phyloP scores from a whole-genome alignment of 257 asterid species.

The Rehmannia glutinosa region DNA sequence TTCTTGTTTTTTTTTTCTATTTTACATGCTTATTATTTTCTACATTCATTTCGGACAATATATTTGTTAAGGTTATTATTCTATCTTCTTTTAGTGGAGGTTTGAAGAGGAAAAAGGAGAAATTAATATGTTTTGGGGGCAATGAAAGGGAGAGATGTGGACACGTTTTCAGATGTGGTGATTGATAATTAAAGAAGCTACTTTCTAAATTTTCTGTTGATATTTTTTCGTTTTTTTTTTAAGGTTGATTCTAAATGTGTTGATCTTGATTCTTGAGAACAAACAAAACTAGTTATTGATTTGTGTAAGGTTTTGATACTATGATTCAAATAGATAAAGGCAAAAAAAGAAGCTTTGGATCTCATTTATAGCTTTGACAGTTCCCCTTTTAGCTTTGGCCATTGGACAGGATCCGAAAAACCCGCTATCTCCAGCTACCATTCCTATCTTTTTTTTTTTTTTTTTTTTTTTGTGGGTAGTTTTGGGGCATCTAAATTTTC shows the following conservation, averaged over 20 bases:
- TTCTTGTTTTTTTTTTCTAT: neutral
- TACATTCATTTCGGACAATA: conserved; percentile 26
- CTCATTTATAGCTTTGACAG: conserved; percentile 2
- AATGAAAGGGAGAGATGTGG: conserved; percentile 26
- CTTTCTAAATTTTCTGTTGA: neutral
- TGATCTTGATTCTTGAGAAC: conserved; percentile 6
- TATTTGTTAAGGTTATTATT: neutral
- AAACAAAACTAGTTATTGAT: conserved; percentile 9
- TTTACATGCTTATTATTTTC: conserved; percentile 20
- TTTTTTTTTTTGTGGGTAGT: no score
- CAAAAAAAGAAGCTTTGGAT: conserved; percentile 17
- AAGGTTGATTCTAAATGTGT: neutral
- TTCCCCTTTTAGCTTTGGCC: neutral
- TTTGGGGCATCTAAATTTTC: no score
- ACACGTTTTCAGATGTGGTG: conserved; percentile 15
- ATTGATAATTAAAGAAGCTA: conserved; percentile 19
- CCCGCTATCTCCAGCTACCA: conserved; percentile 19
- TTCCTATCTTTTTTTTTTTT: neutral
- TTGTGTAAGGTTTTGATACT: neutral
- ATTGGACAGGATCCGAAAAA: conserved; percentile 39
- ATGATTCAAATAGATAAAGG: neutral
- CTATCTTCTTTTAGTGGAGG: neutral
- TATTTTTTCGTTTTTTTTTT: no score
- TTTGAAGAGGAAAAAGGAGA: neutral
- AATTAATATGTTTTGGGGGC: neutral